phyloP scores from a whole-genome alignment of 495 filamentous ascomycete genomes.

The Penicillium maclennaniae region DNA sequence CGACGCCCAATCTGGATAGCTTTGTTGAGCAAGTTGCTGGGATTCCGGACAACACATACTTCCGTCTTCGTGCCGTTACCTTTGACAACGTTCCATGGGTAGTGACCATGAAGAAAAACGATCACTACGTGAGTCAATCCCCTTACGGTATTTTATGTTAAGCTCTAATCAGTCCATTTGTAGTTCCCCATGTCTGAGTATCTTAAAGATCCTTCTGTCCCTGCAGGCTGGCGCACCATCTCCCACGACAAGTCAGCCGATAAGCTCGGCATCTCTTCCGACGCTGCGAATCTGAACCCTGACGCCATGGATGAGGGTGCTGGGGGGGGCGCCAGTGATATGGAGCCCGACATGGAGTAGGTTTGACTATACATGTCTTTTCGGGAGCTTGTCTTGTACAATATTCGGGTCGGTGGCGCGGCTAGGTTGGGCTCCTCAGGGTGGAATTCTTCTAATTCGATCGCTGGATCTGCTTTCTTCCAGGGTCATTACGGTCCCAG shows the following conservation, averaged over 20 bases:
- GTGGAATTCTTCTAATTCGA: neutral
- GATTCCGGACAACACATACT: constrained; percentile 96
- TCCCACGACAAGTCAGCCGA: constrained; percentile 61
- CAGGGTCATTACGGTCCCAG: neutral
- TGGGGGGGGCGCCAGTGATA: constrained; percentile 32
- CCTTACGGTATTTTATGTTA: neutral
- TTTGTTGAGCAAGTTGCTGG: constrained; percentile 77
- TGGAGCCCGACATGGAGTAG: constrained; percentile 37
- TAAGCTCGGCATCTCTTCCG: constrained; percentile 32
- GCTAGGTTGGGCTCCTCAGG: constrained; percentile 3
- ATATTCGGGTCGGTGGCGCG: constrained; percentile 21
- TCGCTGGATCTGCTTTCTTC: neutral
- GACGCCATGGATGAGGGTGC: constrained; percentile 44
- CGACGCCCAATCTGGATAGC: constrained; percentile 71
- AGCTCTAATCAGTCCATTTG: constrained; percentile 2
- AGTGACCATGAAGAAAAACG: constrained; percentile 99
- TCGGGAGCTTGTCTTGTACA: constrained; percentile 15
- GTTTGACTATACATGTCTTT: constrained; percentile 4
- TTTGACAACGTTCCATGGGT: constrained; percentile 98
- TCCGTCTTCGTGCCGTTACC: constrained; percentile 87
- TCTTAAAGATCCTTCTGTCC: constrained; percentile 62
- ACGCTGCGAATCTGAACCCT: constrained; percentile 41
- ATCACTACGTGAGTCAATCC: constrained; percentile 69
- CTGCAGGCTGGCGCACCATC: constrained; percentile 65
- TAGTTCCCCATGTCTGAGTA: constrained; percentile 85